Evolutionary conservation across 768 basidiomycete genomes (phyloP), one percentile per base, ranked within the genome.

Genomic region (Mycena amicta): DNA sequence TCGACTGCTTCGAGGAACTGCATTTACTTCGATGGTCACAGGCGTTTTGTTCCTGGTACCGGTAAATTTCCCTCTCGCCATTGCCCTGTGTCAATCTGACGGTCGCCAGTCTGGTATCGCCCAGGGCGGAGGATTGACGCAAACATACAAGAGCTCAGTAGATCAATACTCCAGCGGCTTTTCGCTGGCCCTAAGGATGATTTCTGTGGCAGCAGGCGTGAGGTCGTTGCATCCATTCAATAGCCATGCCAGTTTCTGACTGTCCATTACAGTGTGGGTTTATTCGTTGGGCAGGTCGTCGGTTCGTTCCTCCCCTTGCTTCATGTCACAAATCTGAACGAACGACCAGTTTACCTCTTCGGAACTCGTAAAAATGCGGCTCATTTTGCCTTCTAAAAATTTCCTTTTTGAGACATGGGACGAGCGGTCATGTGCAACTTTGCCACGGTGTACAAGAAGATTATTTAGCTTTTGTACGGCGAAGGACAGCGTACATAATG

Each of bases 11-110:
- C 79, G 86, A 27, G 92, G 91, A 52, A 93, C 91, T 2, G 91
- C 93, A 3, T 95, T 94, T 70, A 92, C 91, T 0, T 85, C 88
- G 12, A 95, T 93, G 90, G 89, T 93, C n/a, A 90, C 92, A 2
- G 90, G 90, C n/a, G 88, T 95, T n/a, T 73, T 93, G 49, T 93
- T 94, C 72, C 77, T 94, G 22, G 92, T 95, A 12, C 92, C 93
- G 47, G 93, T 93, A 70, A 70, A 90, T 75, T 40, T 50, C 33
- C 5, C 41, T 45, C 30, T 37, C 8, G 11, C 33, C 33, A 18
- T 37, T 8, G 33, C 18, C 33, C 33, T 23, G 6, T 26, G n/a
- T 30, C 12, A 22, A 26, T 20, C 45, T 15, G 20, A 50, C 20
- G 46, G 11, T 55, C 52, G 28, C 33, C 1, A 90, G 88, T 90